Evolutionary conservation across 2,329 filamentous ascomycete genomes (phyloP), one percentile per base, ranked within the genome.

Genomic region (Aspergillus novoparasiticus): DNA sequence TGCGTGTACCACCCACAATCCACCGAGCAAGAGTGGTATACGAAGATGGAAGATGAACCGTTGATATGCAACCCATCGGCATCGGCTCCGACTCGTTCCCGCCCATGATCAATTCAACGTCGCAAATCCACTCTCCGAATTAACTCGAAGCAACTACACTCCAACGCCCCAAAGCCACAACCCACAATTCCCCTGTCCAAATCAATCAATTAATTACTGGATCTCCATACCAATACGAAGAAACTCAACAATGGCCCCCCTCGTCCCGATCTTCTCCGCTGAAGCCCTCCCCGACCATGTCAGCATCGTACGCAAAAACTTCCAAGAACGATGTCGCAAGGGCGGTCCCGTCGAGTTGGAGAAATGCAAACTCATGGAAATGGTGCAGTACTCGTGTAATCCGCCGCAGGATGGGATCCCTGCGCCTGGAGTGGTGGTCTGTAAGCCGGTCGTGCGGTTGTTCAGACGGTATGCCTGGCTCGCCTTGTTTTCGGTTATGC

Each of bases 331-430:
- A 71, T 75, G 78, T 57, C 83, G 85, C 64, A 87, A 87, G 72
- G 79, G 81, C 51, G 71, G 71, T 30, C 76, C 81, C 19, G 76
- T 87, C 64, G 78, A 85, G 36, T 78, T 89, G 6, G 73, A 78
- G 59, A 77, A 85, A 57, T 90, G 87, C 73, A 76, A 82, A 61
- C 75, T 89, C 46, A 79, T 85, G 68, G 85, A 89, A 72, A 75
- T 90, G 75, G 77, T 86, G 54, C 87, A 90, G 76, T 89, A 88
- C 72, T 83, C 83, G 30, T 90, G 88, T 75, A 82, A 87, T 71
- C 76, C 87, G 11, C 78, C 82, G 10, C 75, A 79, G 41, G 77
- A 80, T 58, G 74, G 73, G 51, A 76, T 80, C 39, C 78, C 76
- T 21, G 71, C 73, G 57, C 78, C 80, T 3, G 75, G 78, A 3